Evolutionary conservation across 441 rosid species (phyloP).

Genomic region (Syzygium malaccense): DNA sequence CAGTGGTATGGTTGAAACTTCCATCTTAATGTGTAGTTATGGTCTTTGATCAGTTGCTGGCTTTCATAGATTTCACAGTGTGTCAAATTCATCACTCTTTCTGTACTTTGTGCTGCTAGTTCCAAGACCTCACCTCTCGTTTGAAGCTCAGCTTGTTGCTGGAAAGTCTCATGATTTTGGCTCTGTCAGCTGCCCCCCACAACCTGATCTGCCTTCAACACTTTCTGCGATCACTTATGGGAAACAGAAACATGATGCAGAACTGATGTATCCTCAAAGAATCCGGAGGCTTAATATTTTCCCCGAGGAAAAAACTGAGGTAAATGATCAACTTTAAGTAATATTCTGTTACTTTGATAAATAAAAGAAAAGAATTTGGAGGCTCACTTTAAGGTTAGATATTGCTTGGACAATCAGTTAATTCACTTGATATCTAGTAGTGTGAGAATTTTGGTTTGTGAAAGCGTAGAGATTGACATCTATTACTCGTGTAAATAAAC

Average conservation of each 20-base stretch:
- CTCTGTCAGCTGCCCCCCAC: constrained; percentile 76
- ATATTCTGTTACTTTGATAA: not conserved
- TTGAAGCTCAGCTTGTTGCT: constrained; percentile 98
- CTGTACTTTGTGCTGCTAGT: constrained; percentile 39
- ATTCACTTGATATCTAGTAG: not conserved
- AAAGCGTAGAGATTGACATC: not conserved
- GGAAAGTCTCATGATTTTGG: constrained; percentile 89
- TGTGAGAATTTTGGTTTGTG: not conserved
- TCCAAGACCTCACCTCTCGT: constrained; percentile 96
- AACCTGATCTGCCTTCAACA: constrained; percentile 52
- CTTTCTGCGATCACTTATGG: constrained; percentile 46
- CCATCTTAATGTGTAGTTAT: not conserved
- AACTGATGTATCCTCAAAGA: constrained; percentile 85
- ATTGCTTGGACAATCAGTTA: not conserved
- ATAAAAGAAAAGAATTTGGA: not conserved
- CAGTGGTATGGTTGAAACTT: constrained; percentile 52
- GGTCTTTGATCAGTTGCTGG: constrained; percentile 1
- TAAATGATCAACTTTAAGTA: constrained; percentile 12
- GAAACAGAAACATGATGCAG: constrained; percentile 83
- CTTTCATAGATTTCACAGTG: not conserved
- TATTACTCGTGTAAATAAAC: not conserved
- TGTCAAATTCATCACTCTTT: constrained; percentile 9
- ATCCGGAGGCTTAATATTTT: constrained; percentile 87
- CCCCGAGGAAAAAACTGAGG: constrained; percentile 82
- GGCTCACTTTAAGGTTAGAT: not conserved